These are phyloP conservation scores for Tylopilus sp. DNA, from an alignment of 768 basidiomycete species.

Conservation along the genomic window DNA sequence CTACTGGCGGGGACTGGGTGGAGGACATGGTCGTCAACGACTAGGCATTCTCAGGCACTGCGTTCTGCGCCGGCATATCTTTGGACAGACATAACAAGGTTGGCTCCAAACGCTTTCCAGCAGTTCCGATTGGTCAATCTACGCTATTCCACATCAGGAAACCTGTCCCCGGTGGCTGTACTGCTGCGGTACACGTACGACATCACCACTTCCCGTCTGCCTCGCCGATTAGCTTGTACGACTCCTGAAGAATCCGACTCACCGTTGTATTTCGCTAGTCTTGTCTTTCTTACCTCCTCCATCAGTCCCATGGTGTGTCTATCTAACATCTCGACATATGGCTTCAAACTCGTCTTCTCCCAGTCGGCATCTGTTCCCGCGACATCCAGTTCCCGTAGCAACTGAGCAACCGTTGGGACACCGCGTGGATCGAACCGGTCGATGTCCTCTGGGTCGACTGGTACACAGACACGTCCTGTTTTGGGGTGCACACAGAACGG, in stretches of 20 bases:
- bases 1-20: constrained; percentile 2
- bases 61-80: background rate
- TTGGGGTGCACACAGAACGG: constrained; percentile 97
- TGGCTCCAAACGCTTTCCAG: background rate
- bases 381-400: constrained; percentile 76
- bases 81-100: background rate
- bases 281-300: constrained; percentile 29
- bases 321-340: constrained; percentile 89
- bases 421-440: constrained; percentile 78
- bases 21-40: constrained; percentile 22
- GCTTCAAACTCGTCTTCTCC: constrained; percentile 82
- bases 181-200: background rate
- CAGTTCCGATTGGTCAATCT: constrained; percentile 16
- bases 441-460: constrained; percentile 72
- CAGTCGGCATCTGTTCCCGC: constrained; percentile 65
- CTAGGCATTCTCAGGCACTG: constrained; percentile 15
- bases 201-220: constrained; percentile 28
- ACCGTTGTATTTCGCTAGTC: constrained; percentile 20
- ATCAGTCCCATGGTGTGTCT: constrained; percentile 47
- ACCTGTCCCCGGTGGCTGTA: background rate
- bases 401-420: constrained; percentile 84
- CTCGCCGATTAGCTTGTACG: background rate
- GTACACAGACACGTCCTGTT: constrained; percentile 94
- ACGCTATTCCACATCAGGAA: constrained; percentile 1
- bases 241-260: background rate